These are phyloP conservation scores for Cryoendolithus antarcticus DNA, from an alignment of 2,329 filamentous ascomycete genomes.

Conservation along the genomic window DNA sequence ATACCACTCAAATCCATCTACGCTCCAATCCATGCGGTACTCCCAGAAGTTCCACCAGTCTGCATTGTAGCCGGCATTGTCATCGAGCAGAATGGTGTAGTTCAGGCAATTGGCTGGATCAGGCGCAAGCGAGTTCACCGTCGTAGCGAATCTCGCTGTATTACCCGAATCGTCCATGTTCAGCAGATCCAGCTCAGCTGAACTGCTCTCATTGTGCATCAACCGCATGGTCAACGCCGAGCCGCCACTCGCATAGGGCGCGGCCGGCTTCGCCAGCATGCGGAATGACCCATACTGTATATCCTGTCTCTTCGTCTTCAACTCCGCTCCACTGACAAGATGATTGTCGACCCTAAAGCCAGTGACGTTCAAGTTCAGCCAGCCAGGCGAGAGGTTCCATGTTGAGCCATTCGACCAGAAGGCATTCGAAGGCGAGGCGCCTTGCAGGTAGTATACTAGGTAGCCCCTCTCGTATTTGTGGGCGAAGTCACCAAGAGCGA, in stretches of 20 bases:
- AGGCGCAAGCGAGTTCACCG: slow-evolving; percentile 29
- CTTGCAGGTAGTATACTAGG: slow-evolving; percentile 33
- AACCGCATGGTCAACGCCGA: slow-evolving; percentile 36
- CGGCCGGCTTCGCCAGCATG: slow-evolving; percentile 30
- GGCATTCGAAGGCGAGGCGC: slow-evolving; percentile 29
- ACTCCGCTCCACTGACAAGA: slow-evolving; percentile 31
- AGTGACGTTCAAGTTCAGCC: slow-evolving; percentile 25
- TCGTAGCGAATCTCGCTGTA: slow-evolving; percentile 27
- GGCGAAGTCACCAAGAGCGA: slow-evolving; percentile 29
- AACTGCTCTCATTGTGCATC: slow-evolving; percentile 33
- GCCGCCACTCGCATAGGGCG: slow-evolving; percentile 22
- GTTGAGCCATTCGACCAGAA: slow-evolving; percentile 20
- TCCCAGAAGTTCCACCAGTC: slow-evolving; percentile 35
- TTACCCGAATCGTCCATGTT: slow-evolving; percentile 29
- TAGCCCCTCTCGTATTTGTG: slow-evolving; percentile 36
- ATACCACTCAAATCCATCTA: slow-evolving; percentile 30
- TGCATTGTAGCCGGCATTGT: slow-evolving; percentile 21
- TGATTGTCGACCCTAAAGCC: slow-evolving; percentile 23
- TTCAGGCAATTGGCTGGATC: slow-evolving; percentile 27
- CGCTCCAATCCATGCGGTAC: slow-evolving; percentile 37
- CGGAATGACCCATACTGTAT: slow-evolving; percentile 38
- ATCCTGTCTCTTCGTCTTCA: slow-evolving; percentile 32
- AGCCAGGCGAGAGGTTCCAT: slow-evolving; percentile 10
- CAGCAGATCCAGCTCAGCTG: slow-evolving; percentile 32
- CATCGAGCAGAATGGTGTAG: slow-evolving; percentile 27